Conservation (phyloP, 805 yeast species). For the Zygosaccharomyces rouxii region DNA sequence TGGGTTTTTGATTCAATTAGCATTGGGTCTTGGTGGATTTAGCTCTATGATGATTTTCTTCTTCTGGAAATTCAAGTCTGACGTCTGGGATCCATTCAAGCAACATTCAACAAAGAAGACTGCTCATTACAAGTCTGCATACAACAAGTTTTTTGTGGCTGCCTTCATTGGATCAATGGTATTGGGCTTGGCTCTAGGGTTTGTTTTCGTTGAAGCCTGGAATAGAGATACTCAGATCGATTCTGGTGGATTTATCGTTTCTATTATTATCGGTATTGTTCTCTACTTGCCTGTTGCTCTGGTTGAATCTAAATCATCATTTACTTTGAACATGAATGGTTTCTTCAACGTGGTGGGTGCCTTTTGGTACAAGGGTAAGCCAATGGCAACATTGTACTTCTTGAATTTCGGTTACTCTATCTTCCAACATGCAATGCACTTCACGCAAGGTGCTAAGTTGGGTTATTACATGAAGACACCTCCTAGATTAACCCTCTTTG, state of each 20-base stretch:
- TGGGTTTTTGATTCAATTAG: slow-evolving; percentile 56
- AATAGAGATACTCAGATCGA: slow-evolving; percentile 35
- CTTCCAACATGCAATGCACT: slow-evolving; percentile 50
- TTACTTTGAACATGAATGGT: slow-evolving; percentile 54
- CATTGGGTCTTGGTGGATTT: slow-evolving; percentile 57
- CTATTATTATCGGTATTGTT: slow-evolving; percentile 47
- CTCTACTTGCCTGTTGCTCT: slow-evolving; percentile 59
- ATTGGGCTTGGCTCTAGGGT: slow-evolving; percentile 43
- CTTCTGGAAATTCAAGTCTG: slow-evolving; percentile 48
- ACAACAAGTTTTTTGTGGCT: slow-evolving; percentile 47
- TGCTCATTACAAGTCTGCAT: slow-evolving; percentile 38
- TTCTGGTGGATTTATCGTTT: slow-evolving; percentile 58
- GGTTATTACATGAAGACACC: slow-evolving; percentile 64
- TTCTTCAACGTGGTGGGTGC: slow-evolving; percentile 63
- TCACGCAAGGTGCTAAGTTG: slow-evolving; percentile 53
- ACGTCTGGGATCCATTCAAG: slow-evolving; percentile 43
- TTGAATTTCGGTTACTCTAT: slow-evolving; percentile 56
- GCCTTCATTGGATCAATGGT: slow-evolving; percentile 37
- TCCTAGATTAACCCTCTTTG: slow-evolving; percentile 55
- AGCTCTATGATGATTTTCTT: slow-evolving; percentile 54
- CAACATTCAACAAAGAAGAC: slow-evolving; percentile 4
- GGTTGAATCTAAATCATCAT: slow-evolving; percentile 61
- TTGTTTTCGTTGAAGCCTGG: slow-evolving; percentile 37
- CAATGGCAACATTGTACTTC: slow-evolving; percentile 56
- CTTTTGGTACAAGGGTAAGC: slow-evolving; percentile 56